Base-by-base conservation (phyloP, 768 basidiomycete genomes). In the Russula virescens region DNA sequence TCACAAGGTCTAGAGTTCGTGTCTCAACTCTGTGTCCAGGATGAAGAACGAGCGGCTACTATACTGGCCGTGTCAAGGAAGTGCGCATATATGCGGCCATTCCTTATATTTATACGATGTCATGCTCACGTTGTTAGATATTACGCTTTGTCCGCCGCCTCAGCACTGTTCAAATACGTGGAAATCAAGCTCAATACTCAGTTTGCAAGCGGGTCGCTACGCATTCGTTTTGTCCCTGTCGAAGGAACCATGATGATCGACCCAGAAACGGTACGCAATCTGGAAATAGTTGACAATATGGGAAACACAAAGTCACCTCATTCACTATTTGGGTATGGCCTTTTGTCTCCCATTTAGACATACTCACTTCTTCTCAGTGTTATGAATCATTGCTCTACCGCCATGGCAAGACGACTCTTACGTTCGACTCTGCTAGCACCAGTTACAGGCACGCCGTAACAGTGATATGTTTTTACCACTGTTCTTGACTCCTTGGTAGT, bases 201-300 rank as follows among this genome's bases (percentile, higher is more conserved):
- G 16, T 98, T 90, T 71, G 80, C 89, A 1, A 73, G 80, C 0
- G 78, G 75, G 4, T 91, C 91, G 10, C 76, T 94, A 25, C 81
- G 85, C 38, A 91, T 94, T 58, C 80, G 83, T 23, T 94, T 89
- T 69, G 77, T 83, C 1, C 83, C 89, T 2, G 85, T 90, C 0
- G 91, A 95, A 71, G 95, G 95, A 0, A 95, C 92, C 0, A 91
- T 98, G 89, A 82, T 97, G 81, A 89, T 99, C 66, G 97, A 98
- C 70, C 81, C 86, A 0, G 94, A 94, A 64, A 94, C 90, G 0
- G 91, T 86, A 3, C 82, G 83, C 46, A 94, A 96, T 71, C 80
- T 99, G 7, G 97, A 99, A 70, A 79, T 99, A 2, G 88, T 96
- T 18, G 83, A 79, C 10, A 98, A 95, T 70, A 80, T 85, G 69